Evolutionary conservation across 192 early-diverging fungal genomes (phyloP), one percentile per base, ranked within the genome.

Genomic region (Coemansia pectinata): DNA sequence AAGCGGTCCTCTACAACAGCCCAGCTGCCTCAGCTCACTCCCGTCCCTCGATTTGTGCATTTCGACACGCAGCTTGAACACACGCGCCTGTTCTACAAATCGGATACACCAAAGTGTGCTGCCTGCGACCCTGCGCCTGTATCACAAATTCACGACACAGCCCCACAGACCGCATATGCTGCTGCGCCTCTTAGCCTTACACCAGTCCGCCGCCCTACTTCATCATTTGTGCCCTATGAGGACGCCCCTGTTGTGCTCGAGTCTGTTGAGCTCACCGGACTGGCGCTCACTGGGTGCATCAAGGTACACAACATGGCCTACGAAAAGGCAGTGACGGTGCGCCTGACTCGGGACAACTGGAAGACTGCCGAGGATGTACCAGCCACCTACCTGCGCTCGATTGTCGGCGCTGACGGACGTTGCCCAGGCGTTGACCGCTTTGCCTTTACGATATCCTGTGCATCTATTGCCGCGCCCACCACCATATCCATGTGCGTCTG

Each of bases 301-400:
- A 79, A 91, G 55, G 93, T 95, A 2, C 88, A 90, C 47, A 98
- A 98, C 76, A 69, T 98, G 36, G 93, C 90, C 0, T 98, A 91
- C 76, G 83, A 92, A 48, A 98, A 98, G 76, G 45, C 73, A 0
- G 91, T 98, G 14, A 53, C 73, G 21, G 86, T 96, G 50, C 87
- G 95, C 15, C 88, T 90, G 67, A 91, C 96, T 7, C 84, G 75
- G 23, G 89, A 96, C 79, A 83, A 76, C 47, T 98, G 96, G 96
- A 83, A 81, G 59, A 85, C 93, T 4, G 77, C 78, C 41, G 72
- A 87, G 27, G 93, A 98, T 68, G 72, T 88, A 2, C 63, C 63
- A 0, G 95, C 93, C n/a, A 66, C 70, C 6, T 98, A 86, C 58
- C 63, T 69, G n/a, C 88, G 89, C 74, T 75, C 81, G 3, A 75